Percentiles rank a stretch among this genome's conserved stretches.
phyloP scores from a whole-genome alignment of 306 rosid species.

The Lithocarpus polystachyus region DNA sequence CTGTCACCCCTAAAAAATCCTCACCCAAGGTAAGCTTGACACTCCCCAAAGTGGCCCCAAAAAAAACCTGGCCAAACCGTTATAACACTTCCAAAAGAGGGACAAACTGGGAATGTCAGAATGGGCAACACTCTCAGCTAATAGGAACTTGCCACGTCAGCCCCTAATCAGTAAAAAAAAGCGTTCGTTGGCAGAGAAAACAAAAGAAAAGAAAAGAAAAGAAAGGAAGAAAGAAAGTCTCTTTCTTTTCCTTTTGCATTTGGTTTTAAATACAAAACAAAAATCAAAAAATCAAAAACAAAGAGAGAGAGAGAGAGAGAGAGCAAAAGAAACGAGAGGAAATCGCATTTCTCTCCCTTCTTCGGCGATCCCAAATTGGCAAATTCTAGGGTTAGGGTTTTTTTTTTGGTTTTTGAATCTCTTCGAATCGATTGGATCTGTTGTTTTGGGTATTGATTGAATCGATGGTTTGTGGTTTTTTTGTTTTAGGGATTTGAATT shows the following conservation, averaged over 20 bases:
- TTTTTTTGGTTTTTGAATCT: constrained; percentile 3
- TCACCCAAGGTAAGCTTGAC: not conserved
- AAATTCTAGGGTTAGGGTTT: constrained; percentile 58
- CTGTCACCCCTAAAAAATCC: not conserved
- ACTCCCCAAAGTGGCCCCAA: no score
- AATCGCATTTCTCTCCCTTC: constrained; percentile 35
- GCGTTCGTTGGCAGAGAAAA: constrained; percentile 49
- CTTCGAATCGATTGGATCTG: not conserved
- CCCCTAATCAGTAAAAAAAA: constrained; percentile 29
- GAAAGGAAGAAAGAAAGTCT: not conserved
- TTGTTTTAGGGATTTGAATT: constrained; percentile 26
- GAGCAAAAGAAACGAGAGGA: constrained; percentile 10
- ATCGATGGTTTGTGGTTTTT: not conserved
- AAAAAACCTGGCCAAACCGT: constrained; percentile 22
- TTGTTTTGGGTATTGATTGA: not conserved
- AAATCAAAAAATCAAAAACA: no score
- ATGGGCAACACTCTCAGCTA: constrained; percentile 11
- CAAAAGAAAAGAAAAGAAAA: no score
- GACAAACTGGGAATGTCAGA: constrained; percentile 30
- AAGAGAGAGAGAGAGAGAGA: constrained; percentile 13
- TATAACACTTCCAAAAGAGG: constrained; percentile 15
- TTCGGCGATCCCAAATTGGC: constrained; percentile 41
- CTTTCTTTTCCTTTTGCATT: not conserved
- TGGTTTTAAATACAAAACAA: constrained; percentile 30
- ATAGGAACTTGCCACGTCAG: constrained; percentile 45